phyloP scores from a whole-genome alignment of 2,329 filamentous ascomycete genomes.

The Colletotrichum sansevieriae region DNA sequence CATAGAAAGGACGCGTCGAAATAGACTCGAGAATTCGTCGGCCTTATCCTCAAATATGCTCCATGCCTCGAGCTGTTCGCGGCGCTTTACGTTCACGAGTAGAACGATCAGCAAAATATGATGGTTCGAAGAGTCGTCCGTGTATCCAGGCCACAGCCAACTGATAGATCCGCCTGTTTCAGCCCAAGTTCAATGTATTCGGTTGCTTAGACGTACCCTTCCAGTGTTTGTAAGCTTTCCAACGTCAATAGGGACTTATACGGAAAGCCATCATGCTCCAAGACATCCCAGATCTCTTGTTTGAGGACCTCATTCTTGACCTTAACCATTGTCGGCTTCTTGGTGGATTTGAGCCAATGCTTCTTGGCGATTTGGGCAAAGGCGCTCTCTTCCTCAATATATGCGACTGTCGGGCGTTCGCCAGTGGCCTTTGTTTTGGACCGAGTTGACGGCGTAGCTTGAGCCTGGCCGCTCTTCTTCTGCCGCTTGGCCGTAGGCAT shows the following conservation, averaged over 20 bases:
- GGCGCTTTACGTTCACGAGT: conserved; percentile 88
- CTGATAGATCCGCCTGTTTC: conserved; percentile 56
- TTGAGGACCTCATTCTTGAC: conserved; percentile 90
- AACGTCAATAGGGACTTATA: conserved; percentile 83
- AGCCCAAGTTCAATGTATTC: conserved; percentile 41
- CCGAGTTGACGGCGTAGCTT: conserved; percentile 47
- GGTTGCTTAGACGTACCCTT: conserved; percentile 68
- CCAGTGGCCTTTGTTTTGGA: conserved; percentile 55
- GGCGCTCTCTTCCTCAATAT: conserved; percentile 76
- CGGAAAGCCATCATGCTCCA: conserved; percentile 85
- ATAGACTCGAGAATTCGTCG: conserved; percentile 87
- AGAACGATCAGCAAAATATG: conserved; percentile 90
- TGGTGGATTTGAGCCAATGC: conserved; percentile 81
- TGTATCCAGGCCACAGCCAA: conserved; percentile 95
- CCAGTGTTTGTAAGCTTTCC: conserved; percentile 90
- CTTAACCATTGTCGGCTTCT: conserved; percentile 72
- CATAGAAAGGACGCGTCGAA: conserved; percentile 90
- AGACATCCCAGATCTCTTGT: conserved; percentile 86
- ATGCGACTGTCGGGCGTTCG: conserved; percentile 74
- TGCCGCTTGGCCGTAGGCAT: conserved; percentile 73
- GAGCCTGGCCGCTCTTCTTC: conserved; percentile 64
- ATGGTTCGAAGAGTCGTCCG: conserved; percentile 88
- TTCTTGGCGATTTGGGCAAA: conserved; percentile 85
- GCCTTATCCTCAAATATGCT: conserved; percentile 83
- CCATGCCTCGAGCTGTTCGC: conserved; percentile 91